Percentiles rank a stretch among this genome's conserved stretches.
These are phyloP conservation scores for Begonia peltatifolia DNA, from an alignment of 306 rosid species.

Conservation along the genomic window DNA sequence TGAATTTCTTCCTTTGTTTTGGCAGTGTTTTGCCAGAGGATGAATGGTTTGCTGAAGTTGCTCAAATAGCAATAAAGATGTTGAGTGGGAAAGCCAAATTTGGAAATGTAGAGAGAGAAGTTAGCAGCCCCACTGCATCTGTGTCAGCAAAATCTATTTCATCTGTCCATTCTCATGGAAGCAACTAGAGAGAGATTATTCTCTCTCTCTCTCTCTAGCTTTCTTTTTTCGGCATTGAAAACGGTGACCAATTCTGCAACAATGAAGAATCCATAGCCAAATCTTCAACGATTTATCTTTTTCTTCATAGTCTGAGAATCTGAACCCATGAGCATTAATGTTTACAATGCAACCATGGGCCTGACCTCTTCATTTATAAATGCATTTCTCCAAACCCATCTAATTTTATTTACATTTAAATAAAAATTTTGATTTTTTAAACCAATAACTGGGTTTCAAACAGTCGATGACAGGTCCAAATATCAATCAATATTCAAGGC, in stretches of 20 bases:
- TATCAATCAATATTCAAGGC: too few species aligned
- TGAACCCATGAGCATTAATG: background rate
- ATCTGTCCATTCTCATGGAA: conserved; percentile 36
- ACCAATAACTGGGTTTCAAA: too few species aligned
- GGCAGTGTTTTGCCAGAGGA: conserved; percentile 71
- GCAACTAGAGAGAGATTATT: conserved; percentile 9
- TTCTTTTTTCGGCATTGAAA: background rate
- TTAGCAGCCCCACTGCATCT: conserved; percentile 44
- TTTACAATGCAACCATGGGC: background rate
- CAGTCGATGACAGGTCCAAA: too few species aligned
- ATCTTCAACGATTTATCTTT: too few species aligned
- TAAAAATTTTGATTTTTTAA: too few species aligned
- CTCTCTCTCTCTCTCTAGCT: background rate
- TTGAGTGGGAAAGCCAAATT: conserved; percentile 56
- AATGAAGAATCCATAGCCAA: too few species aligned
- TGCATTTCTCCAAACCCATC: too few species aligned
- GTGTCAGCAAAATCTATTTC: conserved; percentile 29
- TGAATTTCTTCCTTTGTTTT: conserved; percentile 7
- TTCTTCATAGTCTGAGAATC: too few species aligned
- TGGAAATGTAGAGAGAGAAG: conserved; percentile 36
- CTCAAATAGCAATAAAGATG: conserved; percentile 73
- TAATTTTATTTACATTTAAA: too few species aligned
- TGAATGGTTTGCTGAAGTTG: conserved; percentile 90
- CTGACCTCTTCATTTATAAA: background rate
- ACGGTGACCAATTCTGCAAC: too few species aligned